Base-by-base conservation (phyloP, 2,329 filamentous ascomycete species). In the Emmonsiellopsis sp. region DNA sequence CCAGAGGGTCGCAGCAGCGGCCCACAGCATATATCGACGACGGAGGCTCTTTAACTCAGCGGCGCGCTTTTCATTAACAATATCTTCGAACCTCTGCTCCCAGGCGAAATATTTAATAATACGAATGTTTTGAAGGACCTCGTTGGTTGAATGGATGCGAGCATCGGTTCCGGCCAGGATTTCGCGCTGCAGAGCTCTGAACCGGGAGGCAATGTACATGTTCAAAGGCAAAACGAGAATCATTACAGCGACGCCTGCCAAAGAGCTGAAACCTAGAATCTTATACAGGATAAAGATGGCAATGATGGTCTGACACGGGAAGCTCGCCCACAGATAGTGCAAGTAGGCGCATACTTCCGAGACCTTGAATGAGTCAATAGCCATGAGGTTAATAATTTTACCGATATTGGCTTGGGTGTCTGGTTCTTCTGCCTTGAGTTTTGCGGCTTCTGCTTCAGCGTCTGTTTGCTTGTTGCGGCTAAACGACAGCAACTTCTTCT, bases 61-160 rank as follows among this genome's bases (percentile, higher is more conserved):
- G 43, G 78, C 77, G 57, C 93, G 84, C 73, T 95, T 96, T 68
- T 96, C 92, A 56, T 94, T 87, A 36, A 98, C 89, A 52, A 88
- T 83, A 21, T 82, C 81, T 54, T 87, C 82, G 67, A 96, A 98
- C 2, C 92, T 86, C 62, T 90, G 84, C 69, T 98, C 93, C 93
- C 93, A 98, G 0, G 93, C 92, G 67, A 98, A 98, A 70, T 93
- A 98, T 68, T 98, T 98, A 80, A 98, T 97, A 67, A 98, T 96
- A 50, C 93, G 84, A 60, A 98, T 97, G 63, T 97, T 98, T 65
- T 95, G 91, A 32, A 98, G 76, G 6, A 97, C 87, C 70, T 98
- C 93, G 67, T 98, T 98, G 5, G 93, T 98, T 4, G 90, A 86
- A 65, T 96, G 88, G 58, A 98, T 97, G 51, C 93, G 85, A 65